A percentile compares a stretch with the other conserved stretches of the same genome.
Evolutionary conservation across 257 asterid genomes (phyloP).

Genomic region (Gardenia jasminoides): DNA sequence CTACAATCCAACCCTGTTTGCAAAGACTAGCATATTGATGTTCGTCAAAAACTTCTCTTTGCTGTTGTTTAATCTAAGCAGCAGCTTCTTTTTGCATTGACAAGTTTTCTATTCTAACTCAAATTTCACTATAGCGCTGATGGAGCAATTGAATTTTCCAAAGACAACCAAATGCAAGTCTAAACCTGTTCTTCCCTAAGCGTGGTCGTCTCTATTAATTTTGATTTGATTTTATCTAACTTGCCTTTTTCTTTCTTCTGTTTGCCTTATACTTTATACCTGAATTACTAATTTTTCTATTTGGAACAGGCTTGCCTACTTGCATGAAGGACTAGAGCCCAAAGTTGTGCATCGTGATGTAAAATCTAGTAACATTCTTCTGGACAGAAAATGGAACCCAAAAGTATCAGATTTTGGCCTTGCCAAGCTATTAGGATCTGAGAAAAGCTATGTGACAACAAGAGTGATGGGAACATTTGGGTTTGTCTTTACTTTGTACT

Average conservation of each 20-base stretch:
- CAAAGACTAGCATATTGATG: not conserved
- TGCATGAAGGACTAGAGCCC: slow-evolving; percentile 98
- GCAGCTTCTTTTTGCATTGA: not conserved
- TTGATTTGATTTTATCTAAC: not conserved
- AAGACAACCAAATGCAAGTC: not conserved
- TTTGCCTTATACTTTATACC: not conserved
- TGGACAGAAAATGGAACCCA: slow-evolving; percentile 84
- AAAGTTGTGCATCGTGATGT: slow-evolving; percentile 99
- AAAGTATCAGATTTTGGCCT: slow-evolving; percentile 97
- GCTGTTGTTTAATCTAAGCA: not conserved
- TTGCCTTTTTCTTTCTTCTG: slow-evolving; percentile 8
- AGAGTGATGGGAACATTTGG: slow-evolving; percentile 99
- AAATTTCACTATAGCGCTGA: not conserved
- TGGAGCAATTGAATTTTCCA: not conserved
- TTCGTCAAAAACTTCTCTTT: not conserved
- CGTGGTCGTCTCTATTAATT: not conserved
- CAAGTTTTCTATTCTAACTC: not conserved
- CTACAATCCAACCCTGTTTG: not conserved
- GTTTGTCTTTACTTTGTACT: slow-evolving; percentile 45
- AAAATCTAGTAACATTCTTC: slow-evolving; percentile 92
- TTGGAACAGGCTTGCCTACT: slow-evolving; percentile 72
- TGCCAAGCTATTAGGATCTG: slow-evolving; percentile 84
- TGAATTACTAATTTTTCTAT: not conserved
- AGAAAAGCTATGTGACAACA: slow-evolving; percentile 91
- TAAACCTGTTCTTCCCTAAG: not conserved